Conservation (phyloP, 2,329 filamentous ascomycete genomes). For the Macrophomina tecta region DNA sequence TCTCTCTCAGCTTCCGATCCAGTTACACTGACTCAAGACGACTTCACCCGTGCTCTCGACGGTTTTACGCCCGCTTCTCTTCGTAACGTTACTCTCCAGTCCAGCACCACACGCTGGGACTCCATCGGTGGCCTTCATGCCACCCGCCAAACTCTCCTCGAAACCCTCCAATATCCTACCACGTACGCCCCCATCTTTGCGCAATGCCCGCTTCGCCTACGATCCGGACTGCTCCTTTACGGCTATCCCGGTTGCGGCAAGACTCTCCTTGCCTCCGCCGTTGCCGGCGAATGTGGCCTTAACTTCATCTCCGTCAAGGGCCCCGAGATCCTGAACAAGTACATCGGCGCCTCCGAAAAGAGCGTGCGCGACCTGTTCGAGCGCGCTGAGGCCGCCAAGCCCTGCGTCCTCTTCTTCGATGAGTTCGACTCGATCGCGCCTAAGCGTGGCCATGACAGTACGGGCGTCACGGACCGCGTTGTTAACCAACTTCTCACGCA, state of each 20-base stretch:
- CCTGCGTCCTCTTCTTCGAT: slow-evolving; percentile 97
- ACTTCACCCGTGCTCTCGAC: slow-evolving; percentile 84
- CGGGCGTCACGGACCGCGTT: slow-evolving; percentile 96
- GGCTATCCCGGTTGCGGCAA: slow-evolving; percentile 97
- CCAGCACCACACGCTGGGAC: slow-evolving; percentile 88
- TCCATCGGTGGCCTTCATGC: slow-evolving; percentile 87
- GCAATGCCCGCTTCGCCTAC: slow-evolving; percentile 90
- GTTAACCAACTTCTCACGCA: slow-evolving; percentile 98
- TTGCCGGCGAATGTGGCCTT: slow-evolving; percentile 96
- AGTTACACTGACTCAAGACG: slow-evolving; percentile 71
- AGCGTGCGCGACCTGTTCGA: slow-evolving; percentile 94
- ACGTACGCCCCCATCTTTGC: slow-evolving; percentile 98
- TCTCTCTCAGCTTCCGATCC: slow-evolving; percentile 32
- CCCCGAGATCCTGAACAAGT: slow-evolving; percentile 98
- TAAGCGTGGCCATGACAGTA: slow-evolving; percentile 95
- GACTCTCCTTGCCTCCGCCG: slow-evolving; percentile 90
- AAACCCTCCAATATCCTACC: slow-evolving; percentile 95
- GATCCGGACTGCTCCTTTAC: slow-evolving; percentile 90
- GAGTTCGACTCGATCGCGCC: slow-evolving; percentile 98
- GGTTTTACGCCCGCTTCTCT: slow-evolving; percentile 95
- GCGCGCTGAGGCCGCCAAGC: slow-evolving; percentile 84
- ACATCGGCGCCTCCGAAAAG: slow-evolving; percentile 97
- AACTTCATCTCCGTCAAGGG: slow-evolving; percentile 99
- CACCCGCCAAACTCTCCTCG: slow-evolving; percentile 88
- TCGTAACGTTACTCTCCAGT: slow-evolving; percentile 91